Base-by-base conservation (phyloP, 495 filamentous ascomycete species). In the Penicillium pancosmium region DNA sequence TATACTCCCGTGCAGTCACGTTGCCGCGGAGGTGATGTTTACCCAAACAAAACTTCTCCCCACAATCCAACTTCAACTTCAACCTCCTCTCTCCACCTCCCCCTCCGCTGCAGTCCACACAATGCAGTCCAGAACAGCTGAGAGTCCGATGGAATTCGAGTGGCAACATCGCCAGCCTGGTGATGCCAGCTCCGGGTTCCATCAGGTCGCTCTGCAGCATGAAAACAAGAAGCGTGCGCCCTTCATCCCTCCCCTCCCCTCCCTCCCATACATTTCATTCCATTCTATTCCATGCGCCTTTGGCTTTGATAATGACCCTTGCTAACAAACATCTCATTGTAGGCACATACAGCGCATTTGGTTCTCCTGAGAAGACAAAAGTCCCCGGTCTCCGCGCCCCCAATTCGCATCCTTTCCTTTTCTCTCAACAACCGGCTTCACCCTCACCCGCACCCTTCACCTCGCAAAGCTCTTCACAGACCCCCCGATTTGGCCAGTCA, bases 111-210 rank as follows among this genome's bases (percentile, higher is more conserved):
- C 16, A 53, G 44, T 57, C 50, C 60, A 7, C 50, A 82, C 73
- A 70, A 81, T 76, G 72, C 71, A 75, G 19, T 71, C 66, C 53
- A 72, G 82, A 43, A 75, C 80, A 4, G 75, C 79, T 61, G 84
- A 85, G 57, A 83, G 78, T 77, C 86, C 86, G 7, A 89, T 89
- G 86, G 86, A 89, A 71, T 89, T 83, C 66, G 80, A 87, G 70
- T 89, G 79, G 80, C 78, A 88, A 59, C 80, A 77, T 19, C 71
- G 74, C 18, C 82, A 79, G 6, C 84, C 86, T 15, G 74, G 80
- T 8, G 83, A 87, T 65, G 69, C 71, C 16, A 82, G 77, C 44
- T 88, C 86, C 47, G 83, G 84, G 1, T 89, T 88, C 65, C 73
- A 74, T 41, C 80, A 84, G 57, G 69, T 81, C 54, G 73, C 75